Conservation (phyloP, 129 eudicot species). For the Artemisia tridentata region DNA sequence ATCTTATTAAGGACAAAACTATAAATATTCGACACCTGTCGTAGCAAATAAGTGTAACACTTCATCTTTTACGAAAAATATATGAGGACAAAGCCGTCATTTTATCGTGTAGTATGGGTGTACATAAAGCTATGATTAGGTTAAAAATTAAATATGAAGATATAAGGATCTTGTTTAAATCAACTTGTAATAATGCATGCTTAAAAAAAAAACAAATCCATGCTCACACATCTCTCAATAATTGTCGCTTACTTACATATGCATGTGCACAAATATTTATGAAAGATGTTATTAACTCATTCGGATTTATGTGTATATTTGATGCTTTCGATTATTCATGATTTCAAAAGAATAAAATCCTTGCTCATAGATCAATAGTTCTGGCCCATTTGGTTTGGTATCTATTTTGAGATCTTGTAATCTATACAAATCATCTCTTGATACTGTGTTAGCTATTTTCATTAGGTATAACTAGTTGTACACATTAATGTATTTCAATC, state of each 20-base stretch:
- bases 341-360: constrained; percentile 29
- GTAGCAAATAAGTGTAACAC: no score
- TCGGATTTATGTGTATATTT: not conserved
- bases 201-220: constrained; percentile 11
- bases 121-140: not conserved
- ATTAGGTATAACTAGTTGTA: not conserved
- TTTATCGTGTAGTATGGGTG: not conserved
- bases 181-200: constrained; percentile 11
- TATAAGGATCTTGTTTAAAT: not conserved
- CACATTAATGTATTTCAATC: not conserved
- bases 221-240: constrained; percentile 19
- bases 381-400: constrained; percentile 11
- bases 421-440: constrained; percentile 23
- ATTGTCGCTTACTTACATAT: constrained; percentile 16
- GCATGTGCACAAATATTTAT: constrained; percentile 26
- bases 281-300: not conserved
- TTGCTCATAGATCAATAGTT: constrained; percentile 28
- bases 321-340: not conserved
- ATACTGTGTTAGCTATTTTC: not conserved
- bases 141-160: not conserved
- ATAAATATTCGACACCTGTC: no score
- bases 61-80: no score
- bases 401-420: constrained; percentile 32
- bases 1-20: no score
- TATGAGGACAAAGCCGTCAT: not conserved